Conservation (phyloP, 345 rosid genomes). For the Garcia nutans region DNA sequence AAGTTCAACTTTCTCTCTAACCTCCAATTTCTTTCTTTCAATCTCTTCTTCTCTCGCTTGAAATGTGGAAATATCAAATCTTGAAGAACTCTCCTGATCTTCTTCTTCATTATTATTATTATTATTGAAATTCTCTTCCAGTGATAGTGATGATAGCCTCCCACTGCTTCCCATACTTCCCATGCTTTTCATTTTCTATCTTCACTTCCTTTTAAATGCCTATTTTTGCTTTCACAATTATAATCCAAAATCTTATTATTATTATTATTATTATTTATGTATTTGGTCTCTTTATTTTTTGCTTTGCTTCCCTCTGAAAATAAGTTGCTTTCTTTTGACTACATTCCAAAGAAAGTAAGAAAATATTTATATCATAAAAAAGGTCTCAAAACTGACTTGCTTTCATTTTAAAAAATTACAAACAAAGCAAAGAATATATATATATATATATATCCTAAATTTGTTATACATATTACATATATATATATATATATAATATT, state of each 20-base stretch:
- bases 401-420: slow-evolving; percentile 30
- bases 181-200: slow-evolving; percentile 19
- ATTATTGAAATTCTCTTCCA: slow-evolving; percentile 49
- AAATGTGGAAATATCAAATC: slow-evolving; percentile 49
- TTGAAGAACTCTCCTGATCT: slow-evolving; percentile 41
- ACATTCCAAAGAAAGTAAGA: slow-evolving; percentile 5
- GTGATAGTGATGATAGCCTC: slow-evolving; percentile 42
- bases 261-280: background rate
- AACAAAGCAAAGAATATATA: slow-evolving; percentile 20
- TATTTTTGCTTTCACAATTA: too few relatives aligned
- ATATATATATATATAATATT: too few relatives aligned
- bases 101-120: slow-evolving; percentile 52
- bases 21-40: slow-evolving; percentile 66
- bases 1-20: slow-evolving; percentile 64
- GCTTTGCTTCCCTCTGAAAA: slow-evolving; percentile 36
- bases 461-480: too few relatives aligned
- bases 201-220: background rate
- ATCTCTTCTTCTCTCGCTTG: slow-evolving; percentile 85
- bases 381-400: slow-evolving; percentile 27
- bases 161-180: slow-evolving; percentile 34
- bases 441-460: background rate
- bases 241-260: background rate
- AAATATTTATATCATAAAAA: background rate
- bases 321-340: slow-evolving; percentile 40
- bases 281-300: slow-evolving; percentile 22